These are phyloP conservation scores for Juglanconis juglandina DNA, from an alignment of 2,329 filamentous ascomycete genomes.

Conservation along the genomic window DNA sequence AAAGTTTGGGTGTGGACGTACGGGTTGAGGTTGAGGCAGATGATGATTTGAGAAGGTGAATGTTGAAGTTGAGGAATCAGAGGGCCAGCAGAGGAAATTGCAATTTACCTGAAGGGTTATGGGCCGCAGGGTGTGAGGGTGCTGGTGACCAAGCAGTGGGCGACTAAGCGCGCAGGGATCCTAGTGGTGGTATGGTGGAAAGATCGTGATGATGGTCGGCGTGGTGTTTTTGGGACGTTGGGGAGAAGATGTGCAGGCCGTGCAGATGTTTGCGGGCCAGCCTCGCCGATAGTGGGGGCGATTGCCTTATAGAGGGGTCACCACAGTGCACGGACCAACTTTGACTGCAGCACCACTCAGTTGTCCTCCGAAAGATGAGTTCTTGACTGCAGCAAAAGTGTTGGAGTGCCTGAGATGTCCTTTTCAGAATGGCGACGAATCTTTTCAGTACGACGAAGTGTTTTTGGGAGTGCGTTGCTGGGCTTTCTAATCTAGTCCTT, in stretches of 20 bases:
- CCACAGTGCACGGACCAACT: conserved; percentile 4
- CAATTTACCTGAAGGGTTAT: not conserved
- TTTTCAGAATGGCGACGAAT: too few relatives aligned
- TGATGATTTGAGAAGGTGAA: not conserved
- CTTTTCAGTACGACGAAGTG: too few relatives aligned
- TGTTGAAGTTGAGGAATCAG: not conserved
- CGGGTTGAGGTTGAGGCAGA: too few relatives aligned
- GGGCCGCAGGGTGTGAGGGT: not conserved
- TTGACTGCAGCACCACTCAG: too few relatives aligned
- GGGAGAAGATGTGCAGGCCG: not conserved
- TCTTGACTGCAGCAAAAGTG: not conserved
- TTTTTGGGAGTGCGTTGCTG: too few relatives aligned
- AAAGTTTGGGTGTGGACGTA: not conserved
- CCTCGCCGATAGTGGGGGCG: conserved; percentile 16
- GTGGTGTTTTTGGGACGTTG: conserved; percentile 7
- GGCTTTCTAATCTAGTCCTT: too few relatives aligned
- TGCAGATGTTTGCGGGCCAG: conserved; percentile 8
- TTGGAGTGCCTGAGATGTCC: not conserved
- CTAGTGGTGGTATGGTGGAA: not conserved
- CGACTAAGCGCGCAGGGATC: not conserved
- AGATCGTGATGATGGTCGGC: not conserved
- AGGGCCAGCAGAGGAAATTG: not conserved
- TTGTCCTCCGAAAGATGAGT: not conserved
- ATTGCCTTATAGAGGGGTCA: conserved; percentile 11
- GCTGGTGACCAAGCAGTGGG: not conserved